These are phyloP conservation scores for Fusarium pseudoanthophilum DNA, from an alignment of 2,329 filamentous ascomycete species.

Conservation along the genomic window DNA sequence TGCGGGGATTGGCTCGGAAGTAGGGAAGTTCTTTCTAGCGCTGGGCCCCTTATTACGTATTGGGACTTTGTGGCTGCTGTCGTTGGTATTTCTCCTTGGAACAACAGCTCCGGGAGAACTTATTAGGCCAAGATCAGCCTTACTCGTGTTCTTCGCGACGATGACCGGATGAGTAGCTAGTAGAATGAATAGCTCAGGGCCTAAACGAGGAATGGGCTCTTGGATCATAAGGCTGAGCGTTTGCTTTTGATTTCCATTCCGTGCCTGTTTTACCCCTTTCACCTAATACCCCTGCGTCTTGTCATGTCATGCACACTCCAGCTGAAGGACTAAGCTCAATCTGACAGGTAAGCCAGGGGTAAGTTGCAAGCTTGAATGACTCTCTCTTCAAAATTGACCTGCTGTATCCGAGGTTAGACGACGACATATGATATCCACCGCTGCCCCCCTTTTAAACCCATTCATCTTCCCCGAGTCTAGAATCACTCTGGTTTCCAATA, in stretches of 20 bases:
- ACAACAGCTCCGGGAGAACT: neutral
- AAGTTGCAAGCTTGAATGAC: neutral
- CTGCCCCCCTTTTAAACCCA: neutral
- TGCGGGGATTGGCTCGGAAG: conserved; percentile 30
- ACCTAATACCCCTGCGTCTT: neutral
- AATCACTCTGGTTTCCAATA: neutral
- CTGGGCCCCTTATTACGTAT: conserved; percentile 19
- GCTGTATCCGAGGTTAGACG: conserved; percentile 3
- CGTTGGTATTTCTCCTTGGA: neutral
- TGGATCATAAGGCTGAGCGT: conserved; percentile 6
- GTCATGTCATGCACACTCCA: neutral
- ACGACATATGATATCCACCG: neutral
- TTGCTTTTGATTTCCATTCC: neutral
- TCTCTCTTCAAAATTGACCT: neutral
- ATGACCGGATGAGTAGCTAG: neutral
- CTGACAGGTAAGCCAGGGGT: neutral
- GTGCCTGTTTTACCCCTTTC: neutral
- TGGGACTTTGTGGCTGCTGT: neutral
- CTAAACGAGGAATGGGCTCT: neutral
- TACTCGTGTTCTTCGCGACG: neutral
- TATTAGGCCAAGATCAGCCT: neutral
- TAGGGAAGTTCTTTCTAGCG: neutral
- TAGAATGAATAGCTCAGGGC: neutral
- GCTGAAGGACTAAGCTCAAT: conserved; percentile 8
- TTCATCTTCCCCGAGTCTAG: neutral